Base-by-base conservation (phyloP, 139 green algal genomes). In the Chlamydomonas asymmetrica region DNA sequence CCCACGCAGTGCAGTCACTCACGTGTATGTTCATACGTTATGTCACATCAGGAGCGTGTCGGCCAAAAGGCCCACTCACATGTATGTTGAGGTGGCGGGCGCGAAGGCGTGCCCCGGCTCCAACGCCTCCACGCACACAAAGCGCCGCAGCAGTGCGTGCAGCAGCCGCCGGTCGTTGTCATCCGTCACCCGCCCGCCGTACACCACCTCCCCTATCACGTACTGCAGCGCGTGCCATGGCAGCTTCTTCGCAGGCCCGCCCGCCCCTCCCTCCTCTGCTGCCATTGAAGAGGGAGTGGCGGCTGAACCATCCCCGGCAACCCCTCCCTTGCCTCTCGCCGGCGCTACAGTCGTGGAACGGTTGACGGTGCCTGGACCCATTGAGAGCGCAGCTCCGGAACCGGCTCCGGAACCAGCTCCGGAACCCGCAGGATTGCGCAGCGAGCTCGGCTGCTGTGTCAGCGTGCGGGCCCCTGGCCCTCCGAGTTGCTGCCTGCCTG, bases 141-240 rank as follows among this genome's bases (percentile, higher is more conserved):
- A 94, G 54, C 90, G 75, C 48, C 71, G 38, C 40, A 96, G 81
- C 59, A 93, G 89, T 71, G 69, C 86, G 50, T 76, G 82, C 18
- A 96, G 76, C 43, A 89, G 82, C 37, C 85, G 73, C n/a, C 92
- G 77, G 84, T 97, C 92, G 63, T 91, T 89, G 61, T 93, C 89
- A 70, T 96, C 92, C 27, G 91, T 97, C 25, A 97, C 89, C 7
- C 92, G 75, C 0, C 92, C 92, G 32, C 92, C 92, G 80, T 97
- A 97, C 77, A 92, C 94, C 80, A 97, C 95, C 64, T 82, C 63
- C 22, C 89, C 89, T 3, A 87, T 89, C 23, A 97, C 82, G 75
- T 95, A 95, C 68, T 82, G 63, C 66, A 97, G 79, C 29, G 89
- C 91, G 27, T 82, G 48, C 89, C 88, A 97, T 0, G 91, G 88